phyloP scores from a whole-genome alignment of 2,329 filamentous ascomycete species.

The Colletotrichum shisoi region DNA sequence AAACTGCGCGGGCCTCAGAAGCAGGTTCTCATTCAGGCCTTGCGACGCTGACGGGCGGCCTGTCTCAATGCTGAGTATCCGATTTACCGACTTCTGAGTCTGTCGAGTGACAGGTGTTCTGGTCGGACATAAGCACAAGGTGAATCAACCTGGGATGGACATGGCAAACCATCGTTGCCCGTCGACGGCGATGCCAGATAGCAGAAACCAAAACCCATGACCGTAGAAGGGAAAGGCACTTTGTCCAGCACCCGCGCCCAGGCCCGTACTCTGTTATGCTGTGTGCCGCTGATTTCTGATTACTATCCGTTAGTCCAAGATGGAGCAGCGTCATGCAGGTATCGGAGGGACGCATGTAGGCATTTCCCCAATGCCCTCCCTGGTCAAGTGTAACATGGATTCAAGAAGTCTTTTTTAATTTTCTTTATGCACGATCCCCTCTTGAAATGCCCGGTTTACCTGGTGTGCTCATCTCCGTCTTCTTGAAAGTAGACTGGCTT shows the following conservation, averaged over 20 bases:
- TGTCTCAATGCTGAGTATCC: conserved; percentile 1
- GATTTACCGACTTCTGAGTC: neutral
- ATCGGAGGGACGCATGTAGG: neutral
- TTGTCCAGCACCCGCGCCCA: neutral
- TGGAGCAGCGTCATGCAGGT: neutral
- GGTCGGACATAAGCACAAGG: too few species aligned
- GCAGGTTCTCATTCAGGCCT: neutral
- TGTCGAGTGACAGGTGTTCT: neutral
- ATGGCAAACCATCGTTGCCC: neutral
- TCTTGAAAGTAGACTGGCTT: conserved; percentile 1
- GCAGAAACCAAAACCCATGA: neutral
- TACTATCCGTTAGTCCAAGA: neutral
- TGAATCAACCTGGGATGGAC: neutral
- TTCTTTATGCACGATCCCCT: neutral
- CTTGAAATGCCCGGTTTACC: neutral
- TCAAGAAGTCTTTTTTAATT: neutral
- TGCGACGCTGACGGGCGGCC: neutral
- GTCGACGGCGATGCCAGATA: neutral
- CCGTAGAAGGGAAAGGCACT: neutral
- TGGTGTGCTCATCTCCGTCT: neutral
- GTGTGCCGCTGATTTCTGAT: neutral
- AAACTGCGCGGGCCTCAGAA: conserved; percentile 1
- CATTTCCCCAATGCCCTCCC: neutral
- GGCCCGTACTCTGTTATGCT: neutral
- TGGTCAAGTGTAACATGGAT: conserved; percentile 6